Evolutionary conservation across 768 basidiomycete genomes (phyloP).

Genomic region (Kwoniella dejecticola): DNA sequence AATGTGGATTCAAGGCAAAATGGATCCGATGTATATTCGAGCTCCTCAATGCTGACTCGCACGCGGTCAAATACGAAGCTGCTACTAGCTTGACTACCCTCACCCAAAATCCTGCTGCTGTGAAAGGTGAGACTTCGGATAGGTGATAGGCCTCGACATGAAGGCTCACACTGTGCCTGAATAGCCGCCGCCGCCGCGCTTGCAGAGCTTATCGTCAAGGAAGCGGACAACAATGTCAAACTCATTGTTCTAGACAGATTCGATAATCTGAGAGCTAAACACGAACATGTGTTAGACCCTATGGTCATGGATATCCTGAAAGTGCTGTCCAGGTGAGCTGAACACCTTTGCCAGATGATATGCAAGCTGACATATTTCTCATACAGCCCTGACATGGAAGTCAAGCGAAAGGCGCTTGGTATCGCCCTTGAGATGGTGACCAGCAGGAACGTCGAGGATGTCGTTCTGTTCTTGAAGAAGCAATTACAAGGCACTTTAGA

Average conservation of each 20-base stretch:
- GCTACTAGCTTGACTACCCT: slow-evolving; percentile 90
- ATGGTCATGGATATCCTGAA: slow-evolving; percentile 96
- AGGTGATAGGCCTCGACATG: background rate
- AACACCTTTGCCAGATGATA: background rate
- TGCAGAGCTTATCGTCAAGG: slow-evolving; percentile 85
- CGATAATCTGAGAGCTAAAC: slow-evolving; percentile 75
- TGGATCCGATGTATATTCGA: slow-evolving; percentile 95
- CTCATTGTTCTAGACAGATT: slow-evolving; percentile 93
- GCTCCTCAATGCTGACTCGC: slow-evolving; percentile 80
- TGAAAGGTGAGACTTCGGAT: slow-evolving; percentile 69
- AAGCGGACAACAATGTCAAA: slow-evolving; percentile 99
- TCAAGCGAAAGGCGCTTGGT: slow-evolving; percentile 83
- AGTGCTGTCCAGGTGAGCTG: slow-evolving; percentile 73
- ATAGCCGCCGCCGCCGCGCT: slow-evolving; percentile 84
- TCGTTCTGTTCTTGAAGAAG: slow-evolving; percentile 94
- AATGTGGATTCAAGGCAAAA: slow-evolving; percentile 63
- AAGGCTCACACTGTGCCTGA: background rate
- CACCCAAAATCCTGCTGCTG: slow-evolving; percentile 91
- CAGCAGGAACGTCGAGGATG: slow-evolving; percentile 92
- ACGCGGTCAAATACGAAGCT: slow-evolving; percentile 96
- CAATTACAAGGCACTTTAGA: slow-evolving; percentile 93
- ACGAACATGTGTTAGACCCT: slow-evolving; percentile 79
- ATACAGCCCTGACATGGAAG: slow-evolving; percentile 88
- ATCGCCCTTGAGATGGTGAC: slow-evolving; percentile 92
- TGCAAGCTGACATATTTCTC: background rate